Conservation (phyloP, 345 rosid species). For the Syzygium aromaticum region DNA sequence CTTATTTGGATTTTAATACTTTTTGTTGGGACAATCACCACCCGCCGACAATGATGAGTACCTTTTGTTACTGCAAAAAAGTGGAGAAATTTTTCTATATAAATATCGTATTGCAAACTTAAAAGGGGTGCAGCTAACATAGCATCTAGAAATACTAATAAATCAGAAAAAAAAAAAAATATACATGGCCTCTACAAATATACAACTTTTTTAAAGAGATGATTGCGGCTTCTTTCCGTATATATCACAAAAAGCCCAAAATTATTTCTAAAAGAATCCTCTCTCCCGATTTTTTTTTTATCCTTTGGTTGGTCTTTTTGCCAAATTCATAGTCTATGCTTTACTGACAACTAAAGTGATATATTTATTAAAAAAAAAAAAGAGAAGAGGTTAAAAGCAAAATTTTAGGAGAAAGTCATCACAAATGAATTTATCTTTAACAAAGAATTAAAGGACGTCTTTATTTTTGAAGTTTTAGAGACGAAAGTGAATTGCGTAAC, state of each 20-base stretch:
- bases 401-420: not conserved
- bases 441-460: not conserved
- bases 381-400: not conserved
- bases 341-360: not conserved
- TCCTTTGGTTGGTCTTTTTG: not conserved
- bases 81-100: not conserved
- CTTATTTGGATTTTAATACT: not conserved
- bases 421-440: not conserved
- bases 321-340: not conserved
- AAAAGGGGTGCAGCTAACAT: too few species aligned
- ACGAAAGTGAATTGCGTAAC: not conserved
- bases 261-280: not conserved
- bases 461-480: not conserved
- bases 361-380: not conserved
- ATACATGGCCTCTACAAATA: too few species aligned
- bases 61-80: not conserved
- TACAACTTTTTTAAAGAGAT: too few species aligned
- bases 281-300: not conserved
- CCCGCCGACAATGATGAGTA: not conserved
- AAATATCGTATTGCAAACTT: not conserved
- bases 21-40: accelerated
- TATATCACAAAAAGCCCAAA: not conserved
- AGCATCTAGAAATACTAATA: not conserved
- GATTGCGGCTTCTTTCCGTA: too few species aligned
- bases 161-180: too few species aligned